Evolutionary conservation across 2,329 filamentous ascomycete genomes (phyloP), one percentile per base, ranked within the genome.

Genomic region (Aspergillus sp.): DNA sequence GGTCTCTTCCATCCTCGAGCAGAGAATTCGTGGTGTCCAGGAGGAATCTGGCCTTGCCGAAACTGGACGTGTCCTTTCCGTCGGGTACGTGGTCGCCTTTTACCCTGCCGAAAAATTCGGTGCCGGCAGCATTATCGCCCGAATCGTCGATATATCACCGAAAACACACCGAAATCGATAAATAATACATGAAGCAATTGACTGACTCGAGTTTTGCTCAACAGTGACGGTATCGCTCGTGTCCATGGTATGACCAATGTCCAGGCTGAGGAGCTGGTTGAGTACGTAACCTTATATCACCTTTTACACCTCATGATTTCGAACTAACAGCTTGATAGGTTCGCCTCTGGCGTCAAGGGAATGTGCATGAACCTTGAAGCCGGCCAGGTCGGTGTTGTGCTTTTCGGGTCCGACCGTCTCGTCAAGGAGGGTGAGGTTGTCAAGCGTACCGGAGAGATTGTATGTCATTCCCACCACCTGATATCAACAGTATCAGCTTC

Each of bases 341-440:
- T 99, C 87, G 92, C 95, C 77, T 99, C 95, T 71, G 95, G 95
- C 83, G 95, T 98, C 84, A 98, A 98, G 90, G 95, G 95, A 83
- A 99, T 99, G 95, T 98, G 94, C 92, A 98, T 99, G 94, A 99
- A 99, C 91, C 90, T 99, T 84, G 95, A 99, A 87, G 95, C 95
- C 83, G 95, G 95, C 82, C 95, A 98, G 85, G 95, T 99, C 85
- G 95, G 95, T 97, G 93, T 99, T 78, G 95, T 99, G 89, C 89
- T 99, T 79, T 99, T 99, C 89, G 95, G 95, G 90, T 98, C 95
- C 79, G 95, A 99, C 86, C 93, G 95, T 93, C 88, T 97, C 76
- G 95, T 99, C 89, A 95, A 92, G 88, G 95, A 99, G 85, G 95
- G 95, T 80, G 94, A 99, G 88, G 94, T 91, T 71, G 95, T 99